phyloP scores from a whole-genome alignment of 805 yeast genomes.

The Candida ficus region DNA sequence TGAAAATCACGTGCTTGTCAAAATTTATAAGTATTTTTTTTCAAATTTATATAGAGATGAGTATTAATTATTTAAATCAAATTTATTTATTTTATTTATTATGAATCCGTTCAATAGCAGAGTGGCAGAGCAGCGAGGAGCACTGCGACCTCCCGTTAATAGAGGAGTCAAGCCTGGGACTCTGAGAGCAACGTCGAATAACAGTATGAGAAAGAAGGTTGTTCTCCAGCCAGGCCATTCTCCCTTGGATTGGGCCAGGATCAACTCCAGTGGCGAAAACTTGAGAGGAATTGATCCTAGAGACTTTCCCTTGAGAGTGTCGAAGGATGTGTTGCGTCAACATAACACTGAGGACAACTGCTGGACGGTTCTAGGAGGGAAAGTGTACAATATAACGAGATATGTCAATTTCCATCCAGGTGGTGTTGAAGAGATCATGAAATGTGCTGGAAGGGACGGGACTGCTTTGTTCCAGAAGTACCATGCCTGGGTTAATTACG shows the following conservation, averaged over 20 bases:
- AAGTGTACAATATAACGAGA: constrained; percentile 81
- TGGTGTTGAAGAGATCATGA: constrained; percentile 72
- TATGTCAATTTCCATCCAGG: constrained; percentile 91
- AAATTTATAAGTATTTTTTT: not conserved
- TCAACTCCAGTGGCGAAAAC: constrained; percentile 42
- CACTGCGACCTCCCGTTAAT: not conserved
- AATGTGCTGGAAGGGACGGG: constrained; percentile 81
- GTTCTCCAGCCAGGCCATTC: constrained; percentile 73
- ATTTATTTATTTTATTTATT: not conserved
- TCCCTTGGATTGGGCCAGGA: constrained; percentile 79
- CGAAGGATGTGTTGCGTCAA: constrained; percentile 49
- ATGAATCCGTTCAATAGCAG: constrained; percentile 1
- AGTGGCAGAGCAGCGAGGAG: not conserved
- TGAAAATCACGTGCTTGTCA: not conserved
- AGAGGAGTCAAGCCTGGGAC: no score
- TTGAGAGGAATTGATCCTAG: constrained; percentile 48
- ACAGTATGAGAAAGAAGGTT: constrained; percentile 45
- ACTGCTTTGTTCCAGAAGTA: constrained; percentile 70
- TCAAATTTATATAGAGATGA: no score
- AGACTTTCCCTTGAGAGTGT: constrained; percentile 53
- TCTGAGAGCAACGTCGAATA: constrained; percentile 17
- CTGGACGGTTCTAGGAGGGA: constrained; percentile 80
- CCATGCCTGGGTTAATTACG: constrained; percentile 79
- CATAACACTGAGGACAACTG: constrained; percentile 66
- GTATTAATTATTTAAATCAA: not conserved